Base-by-base conservation (phyloP, 2,329 filamentous ascomycete species). In the Colletotrichum tabaci region DNA sequence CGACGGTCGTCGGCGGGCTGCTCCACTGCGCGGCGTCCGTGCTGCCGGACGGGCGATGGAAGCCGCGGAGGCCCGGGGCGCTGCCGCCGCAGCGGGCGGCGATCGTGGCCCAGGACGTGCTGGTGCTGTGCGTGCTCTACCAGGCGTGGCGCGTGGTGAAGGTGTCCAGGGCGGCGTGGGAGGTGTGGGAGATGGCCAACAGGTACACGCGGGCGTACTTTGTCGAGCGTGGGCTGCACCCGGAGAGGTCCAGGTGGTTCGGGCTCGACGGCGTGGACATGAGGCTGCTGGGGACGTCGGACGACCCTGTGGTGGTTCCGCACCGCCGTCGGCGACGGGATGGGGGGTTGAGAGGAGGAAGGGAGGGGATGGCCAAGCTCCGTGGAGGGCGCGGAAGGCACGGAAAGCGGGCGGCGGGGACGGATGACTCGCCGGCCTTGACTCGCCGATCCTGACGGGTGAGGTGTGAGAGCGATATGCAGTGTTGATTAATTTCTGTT, bases 171-270 rank as follows among this genome's bases (percentile, higher is more conserved):
- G 63, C 64, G 4, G 50, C 44, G 30, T 47, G 38, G 57, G 15
- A 16, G 15, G n/a, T 71, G 9, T 71, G 57, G 47, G 67, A 49
- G 35, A 18, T 55, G 49, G 68, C 64, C 55, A 71, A 71, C 64
- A 50, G 58, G 40, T 21, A 44, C 21, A 57, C 68, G 40, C 35
- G 68, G 56, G 68, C 64, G 21, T 67, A 67, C n/a, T 71, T 57
- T 26, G 18, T 71, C 44, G 64, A 71, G 35, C 40, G 56, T 9
- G 50, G 15, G 16, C 23, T 67, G 18, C 30, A 57, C n/a, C 64
- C 68, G 40, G 18, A 26, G 6, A 23, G 26, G 18, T 49, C 56
- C 9, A 40, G 2, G 50, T 61, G 50, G 13, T 10, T 61, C 49
- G 52, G 57, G 40, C 5, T 70, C 44, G 18, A 30, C n/a, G 57